A percentile compares a stretch with the other conserved stretches of the same genome.
phyloP scores from a whole-genome alignment of 768 basidiomycete species.

The Austroboletus festivus region DNA sequence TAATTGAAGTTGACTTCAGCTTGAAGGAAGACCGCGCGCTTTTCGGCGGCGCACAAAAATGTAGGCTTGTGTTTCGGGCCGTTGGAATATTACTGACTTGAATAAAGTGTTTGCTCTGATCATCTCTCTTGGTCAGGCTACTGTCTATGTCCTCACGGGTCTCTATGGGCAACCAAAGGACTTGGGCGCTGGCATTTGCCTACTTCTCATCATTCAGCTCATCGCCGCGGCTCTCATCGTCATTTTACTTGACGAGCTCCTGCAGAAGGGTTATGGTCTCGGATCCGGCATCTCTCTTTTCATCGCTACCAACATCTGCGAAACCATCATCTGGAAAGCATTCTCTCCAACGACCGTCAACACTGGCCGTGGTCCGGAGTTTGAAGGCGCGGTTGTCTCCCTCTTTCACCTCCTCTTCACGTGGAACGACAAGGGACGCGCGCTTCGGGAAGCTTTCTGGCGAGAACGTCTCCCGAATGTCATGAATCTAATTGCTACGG shows the following conservation, averaged over 20 bases:
- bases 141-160: conserved; percentile 95
- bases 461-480: conserved; percentile 94
- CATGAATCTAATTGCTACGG: conserved; percentile 95
- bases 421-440: conserved; percentile 97
- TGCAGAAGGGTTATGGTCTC: conserved; percentile 98
- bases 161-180: conserved; percentile 93
- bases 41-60: conserved; percentile 95
- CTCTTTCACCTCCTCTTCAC: conserved; percentile 98
- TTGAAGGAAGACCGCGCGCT: conserved; percentile 96
- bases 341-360: conserved; percentile 98
- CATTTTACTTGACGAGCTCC: conserved; percentile 96
- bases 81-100: neutral
- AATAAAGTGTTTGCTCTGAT: conserved; percentile 91
- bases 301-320: conserved; percentile 99
- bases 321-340: conserved; percentile 99
- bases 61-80: no score
- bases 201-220: conserved; percentile 94
- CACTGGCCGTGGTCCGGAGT: conserved; percentile 97
- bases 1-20: conserved; percentile 96
- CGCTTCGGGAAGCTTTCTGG: conserved; percentile 97
- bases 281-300: conserved; percentile 98
- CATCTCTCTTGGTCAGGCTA: conserved; percentile 94
- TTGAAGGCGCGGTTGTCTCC: conserved; percentile 94
- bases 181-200: conserved; percentile 94
- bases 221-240: conserved; percentile 93